Base-by-base conservation (phyloP, 2,329 filamentous ascomycete genomes). In the Cryoendolithus antarcticus region DNA sequence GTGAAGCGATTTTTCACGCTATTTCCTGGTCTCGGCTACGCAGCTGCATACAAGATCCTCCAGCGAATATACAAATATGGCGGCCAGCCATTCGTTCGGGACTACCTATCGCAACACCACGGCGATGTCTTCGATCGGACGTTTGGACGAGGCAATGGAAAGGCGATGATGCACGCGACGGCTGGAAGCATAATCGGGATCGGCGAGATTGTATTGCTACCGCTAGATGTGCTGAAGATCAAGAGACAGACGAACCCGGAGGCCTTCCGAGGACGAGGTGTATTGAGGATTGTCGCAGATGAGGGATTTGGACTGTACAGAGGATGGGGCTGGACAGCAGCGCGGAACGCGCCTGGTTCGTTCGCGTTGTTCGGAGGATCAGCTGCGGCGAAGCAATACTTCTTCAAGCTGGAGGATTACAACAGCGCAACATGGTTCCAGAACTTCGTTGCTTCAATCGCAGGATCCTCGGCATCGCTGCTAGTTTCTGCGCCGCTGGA, bases 201-300 rank as follows among this genome's bases (percentile, higher is more conserved):
- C 54, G 91, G 91, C 58, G 91, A 98, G 69, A 93, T 98, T 49
- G 76, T 98, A 43, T 76, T 98, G 24, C 75, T 98, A 31, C 91
- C 91, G 32, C 77, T 98, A 44, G 91, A 98, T 54, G 89, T 98
- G 30, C 75, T 98, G 47, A 98, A 98, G 76, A 98, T 98, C 70
- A 98, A 98, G 76, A 80, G 91, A 56, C 91, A 98, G 70, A 98
- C 91, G 51, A 98, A 98, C 72, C 91, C 91, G 32, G 91, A 96
- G 59, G 88, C 91, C 29, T 98, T 98, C 78, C 78, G 86, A 51
- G 89, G 89, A 52, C 83, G 91, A 55, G 91, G 91, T 46, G 72
- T 98, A 44, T 68, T 96, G 59, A 81, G 74, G 65, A 96, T 98
- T 49, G 74, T 98, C 46, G 74, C 76, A 43, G 91, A 98, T 58